These are phyloP conservation scores for Trichoderma sp. DNA, from an alignment of 2,329 filamentous ascomycete species.

Conservation along the genomic window DNA sequence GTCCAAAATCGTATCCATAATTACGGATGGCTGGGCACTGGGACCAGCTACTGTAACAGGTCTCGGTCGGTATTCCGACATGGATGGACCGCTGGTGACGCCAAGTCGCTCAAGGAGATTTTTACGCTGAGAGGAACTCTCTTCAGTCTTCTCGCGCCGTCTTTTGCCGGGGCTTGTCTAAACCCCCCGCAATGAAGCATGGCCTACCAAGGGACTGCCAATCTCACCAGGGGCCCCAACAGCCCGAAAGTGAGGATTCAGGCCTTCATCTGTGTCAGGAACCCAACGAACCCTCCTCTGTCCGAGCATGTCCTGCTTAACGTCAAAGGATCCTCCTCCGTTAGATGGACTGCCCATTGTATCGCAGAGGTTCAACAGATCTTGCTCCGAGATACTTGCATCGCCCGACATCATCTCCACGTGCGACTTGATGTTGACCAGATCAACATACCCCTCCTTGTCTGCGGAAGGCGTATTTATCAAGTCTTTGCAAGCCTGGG, in stretches of 20 bases:
- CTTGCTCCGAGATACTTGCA: conserved; percentile 50
- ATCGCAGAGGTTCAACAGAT: conserved; percentile 83
- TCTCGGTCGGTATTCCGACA: not conserved
- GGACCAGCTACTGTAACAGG: not conserved
- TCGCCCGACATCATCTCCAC: conserved; percentile 58
- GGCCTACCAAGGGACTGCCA: conserved; percentile 62
- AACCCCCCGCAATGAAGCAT: conserved; percentile 41
- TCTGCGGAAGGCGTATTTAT: conserved; percentile 43
- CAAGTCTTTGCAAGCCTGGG: conserved; percentile 72
- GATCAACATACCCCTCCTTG: conserved; percentile 67
- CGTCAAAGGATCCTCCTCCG: conserved; percentile 84
- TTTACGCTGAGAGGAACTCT: conserved; percentile 27
- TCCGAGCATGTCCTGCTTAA: conserved; percentile 53
- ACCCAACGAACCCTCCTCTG: conserved; percentile 57
- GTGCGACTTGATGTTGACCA: conserved; percentile 66
- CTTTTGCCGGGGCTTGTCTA: conserved; percentile 34
- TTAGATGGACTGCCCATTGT: conserved; percentile 85
- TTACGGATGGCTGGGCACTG: not conserved
- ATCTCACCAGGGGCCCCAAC: conserved; percentile 67
- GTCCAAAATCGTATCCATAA: not conserved
- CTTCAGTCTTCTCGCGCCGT: conserved; percentile 22
- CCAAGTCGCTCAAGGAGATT: conserved; percentile 29
- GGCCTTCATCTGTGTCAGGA: conserved; percentile 50
- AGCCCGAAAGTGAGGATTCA: conserved; percentile 45
- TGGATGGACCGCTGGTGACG: not conserved